Evolutionary conservation across 2,329 filamentous ascomycete genomes (phyloP), one percentile per base, ranked within the genome.

Genomic region (Colletotrichum melonis): DNA sequence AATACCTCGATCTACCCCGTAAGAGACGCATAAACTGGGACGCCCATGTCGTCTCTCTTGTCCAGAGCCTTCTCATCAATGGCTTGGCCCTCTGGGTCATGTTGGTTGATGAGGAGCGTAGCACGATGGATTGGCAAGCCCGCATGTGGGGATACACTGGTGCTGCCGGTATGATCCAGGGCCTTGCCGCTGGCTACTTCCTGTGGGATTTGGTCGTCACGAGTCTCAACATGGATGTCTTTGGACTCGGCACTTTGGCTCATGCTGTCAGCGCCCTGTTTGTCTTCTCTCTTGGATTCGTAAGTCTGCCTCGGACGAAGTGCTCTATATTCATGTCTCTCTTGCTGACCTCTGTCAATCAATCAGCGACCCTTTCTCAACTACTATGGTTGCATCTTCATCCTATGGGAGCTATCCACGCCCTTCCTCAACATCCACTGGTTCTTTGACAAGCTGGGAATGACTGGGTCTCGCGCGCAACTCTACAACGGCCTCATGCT

Each of bases 361-460:
- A 67, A 26, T 35, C 79, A 97, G 94, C 89, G 93, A 73, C 94
- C 94, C 2, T 95, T 96, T 79, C 88, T 95, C 76, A 95, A 96
- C 85, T 95, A 92, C 85, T 97, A 97, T 82, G 93, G 90, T 69
- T 89, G 89, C 69, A 90, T 91, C 73, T 97, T 97, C 82, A 94
- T 97, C 78, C 91, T 97, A 72, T 97, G 95, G 89, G 94, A 97
- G 82, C 89, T 97, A 52, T 95, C 93, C 30, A 93, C 92, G 5
- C 94, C 94, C 8, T 95, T 97, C 82, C 88, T 97, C 71, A 97
- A 97, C 81, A 89, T 96, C 80, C 94, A 97, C 86, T 97, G 94
- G 94, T 97, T 97, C 86, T 94, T 93, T 83, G 94, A 97, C 84
- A 97, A 97, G 85, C 86, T 96, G 72, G 89, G 91, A 78, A 91